phyloP scores from a whole-genome alignment of 306 rosid genomes.

The Cicer yamashitae region DNA sequence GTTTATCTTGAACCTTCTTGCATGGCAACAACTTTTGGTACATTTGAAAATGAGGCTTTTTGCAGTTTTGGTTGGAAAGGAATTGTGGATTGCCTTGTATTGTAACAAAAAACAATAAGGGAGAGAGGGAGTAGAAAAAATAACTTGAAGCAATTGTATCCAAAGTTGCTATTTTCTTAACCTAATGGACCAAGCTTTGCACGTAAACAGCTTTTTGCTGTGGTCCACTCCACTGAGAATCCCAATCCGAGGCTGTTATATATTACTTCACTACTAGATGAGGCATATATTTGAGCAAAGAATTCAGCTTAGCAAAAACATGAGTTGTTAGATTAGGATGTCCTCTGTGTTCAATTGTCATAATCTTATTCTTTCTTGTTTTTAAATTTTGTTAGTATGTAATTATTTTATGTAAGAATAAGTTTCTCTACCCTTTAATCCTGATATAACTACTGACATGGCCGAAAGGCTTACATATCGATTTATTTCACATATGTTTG shows the following conservation, averaged over 20 bases:
- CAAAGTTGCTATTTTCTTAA: conserved; percentile 44
- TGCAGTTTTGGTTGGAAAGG: conserved; percentile 28
- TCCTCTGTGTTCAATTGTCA: conserved; percentile 39
- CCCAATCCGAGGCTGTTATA: conserved; percentile 34
- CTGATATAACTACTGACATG: conserved; percentile 41
- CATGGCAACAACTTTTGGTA: conserved; percentile 21
- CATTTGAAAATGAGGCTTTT: conserved; percentile 33
- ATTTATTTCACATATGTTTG: conserved; percentile 54
- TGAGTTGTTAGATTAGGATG: conserved; percentile 45
- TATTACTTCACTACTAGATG: conserved; percentile 31
- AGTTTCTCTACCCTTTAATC: conserved; percentile 31
- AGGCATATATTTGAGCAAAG: conserved; percentile 42
- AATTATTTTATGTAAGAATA: conserved; percentile 51
- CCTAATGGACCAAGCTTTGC: conserved; percentile 31
- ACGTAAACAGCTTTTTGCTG: conserved; percentile 29
- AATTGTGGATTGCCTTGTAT: conserved; percentile 27
- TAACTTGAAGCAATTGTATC: conserved; percentile 35
- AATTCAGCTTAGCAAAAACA: conserved; percentile 38
- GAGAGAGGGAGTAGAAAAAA: conserved; percentile 15
- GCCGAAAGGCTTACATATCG: conserved; percentile 44
- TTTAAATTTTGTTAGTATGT: conserved; percentile 39
- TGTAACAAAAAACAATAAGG: conserved; percentile 19
- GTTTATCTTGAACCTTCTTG: conserved; percentile 47
- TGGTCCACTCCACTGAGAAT: conserved; percentile 24
- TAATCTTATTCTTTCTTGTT: neutral